Conservation (phyloP, 148 eudicot species). For the Nepenthes gracilis region DNA sequence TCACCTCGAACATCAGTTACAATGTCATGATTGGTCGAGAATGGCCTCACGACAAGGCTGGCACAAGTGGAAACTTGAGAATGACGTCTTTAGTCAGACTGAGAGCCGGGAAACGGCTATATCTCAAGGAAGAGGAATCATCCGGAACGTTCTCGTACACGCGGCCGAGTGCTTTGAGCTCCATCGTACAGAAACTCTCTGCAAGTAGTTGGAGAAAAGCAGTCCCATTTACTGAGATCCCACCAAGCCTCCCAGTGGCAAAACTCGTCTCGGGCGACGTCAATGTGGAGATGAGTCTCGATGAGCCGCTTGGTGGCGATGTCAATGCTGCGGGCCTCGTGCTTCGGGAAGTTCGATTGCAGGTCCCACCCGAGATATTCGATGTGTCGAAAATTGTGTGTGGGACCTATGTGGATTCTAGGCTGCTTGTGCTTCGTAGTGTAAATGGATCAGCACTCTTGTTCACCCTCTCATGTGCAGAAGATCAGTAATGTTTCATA, state of each 20-base stretch:
- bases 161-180: slow-evolving; percentile 17
- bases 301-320: slow-evolving; percentile 33
- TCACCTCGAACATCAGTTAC: slow-evolving; percentile 49
- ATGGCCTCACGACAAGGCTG: slow-evolving; percentile 85
- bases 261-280: slow-evolving; percentile 50
- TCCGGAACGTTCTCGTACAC: slow-evolving; percentile 14
- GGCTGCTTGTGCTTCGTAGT: slow-evolving; percentile 67
- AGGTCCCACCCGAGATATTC: slow-evolving; percentile 84
- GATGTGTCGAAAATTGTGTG: slow-evolving; percentile 82
- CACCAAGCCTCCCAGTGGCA: slow-evolving; percentile 80
- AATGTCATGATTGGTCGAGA: slow-evolving; percentile 39
- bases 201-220: slow-evolving; percentile 71
- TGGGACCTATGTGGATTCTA: slow-evolving; percentile 80
- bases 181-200: slow-evolving; percentile 37
- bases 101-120: slow-evolving; percentile 69
- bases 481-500: neutral
- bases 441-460: slow-evolving; percentile 83
- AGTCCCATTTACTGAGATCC: slow-evolving; percentile 62
- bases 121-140: slow-evolving; percentile 41
- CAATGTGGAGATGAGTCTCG: slow-evolving; percentile 45
- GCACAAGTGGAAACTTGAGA: slow-evolving; percentile 40
- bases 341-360: slow-evolving; percentile 54
- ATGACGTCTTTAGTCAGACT: slow-evolving; percentile 38
- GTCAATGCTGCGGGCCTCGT: slow-evolving; percentile 36
- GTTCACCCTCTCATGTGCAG: slow-evolving; percentile 49